Percentiles rank a stretch among this genome's conserved stretches.
These are phyloP conservation scores for Neodidymelliopsis sp. DNA, from an alignment of 2,329 filamentous ascomycete genomes.

Conservation along the genomic window DNA sequence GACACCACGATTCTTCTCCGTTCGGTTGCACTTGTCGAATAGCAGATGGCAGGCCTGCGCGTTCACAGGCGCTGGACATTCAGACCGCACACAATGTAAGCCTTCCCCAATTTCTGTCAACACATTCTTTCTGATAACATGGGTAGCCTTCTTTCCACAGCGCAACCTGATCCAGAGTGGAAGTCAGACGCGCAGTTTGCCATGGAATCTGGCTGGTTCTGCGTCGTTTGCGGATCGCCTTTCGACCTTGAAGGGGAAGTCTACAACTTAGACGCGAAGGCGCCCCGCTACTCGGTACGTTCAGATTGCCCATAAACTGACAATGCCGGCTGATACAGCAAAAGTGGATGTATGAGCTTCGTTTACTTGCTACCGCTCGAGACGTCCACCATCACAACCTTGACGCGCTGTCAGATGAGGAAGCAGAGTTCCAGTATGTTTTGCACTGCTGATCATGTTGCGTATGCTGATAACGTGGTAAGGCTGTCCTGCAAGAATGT, in stretches of 20 bases:
- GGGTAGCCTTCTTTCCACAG: slow-evolving; percentile 26
- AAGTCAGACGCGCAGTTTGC: slow-evolving; percentile 26
- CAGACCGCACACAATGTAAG: background rate
- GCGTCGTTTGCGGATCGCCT: slow-evolving; percentile 37
- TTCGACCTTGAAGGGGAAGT: slow-evolving; percentile 34
- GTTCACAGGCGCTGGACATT: background rate
- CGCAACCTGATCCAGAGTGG: slow-evolving; percentile 14
- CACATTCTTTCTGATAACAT: slow-evolving; percentile 10
- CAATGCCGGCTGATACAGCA: background rate
- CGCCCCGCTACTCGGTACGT: slow-evolving; percentile 22
- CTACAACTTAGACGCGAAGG: slow-evolving; percentile 30
- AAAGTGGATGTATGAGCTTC: slow-evolving; percentile 38
- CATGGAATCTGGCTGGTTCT: slow-evolving; percentile 36
- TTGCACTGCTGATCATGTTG: too few relatives aligned
- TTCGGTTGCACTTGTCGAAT: background rate
- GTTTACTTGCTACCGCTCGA: slow-evolving; percentile 26
- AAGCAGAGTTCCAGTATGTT: slow-evolving; percentile 13
- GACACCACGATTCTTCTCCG: slow-evolving; percentile 1
- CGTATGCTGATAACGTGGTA: background rate
- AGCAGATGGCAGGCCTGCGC: background rate
- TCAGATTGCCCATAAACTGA: background rate
- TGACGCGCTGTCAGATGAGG: slow-evolving; percentile 4
- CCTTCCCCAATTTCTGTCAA: background rate
- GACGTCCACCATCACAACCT: slow-evolving; percentile 13
- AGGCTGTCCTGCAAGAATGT: slow-evolving; percentile 18